Evolutionary conservation across 108 stramenopile species (phyloP), one percentile per base, ranked within the genome.

Genomic region (Discostella stelligeroides): DNA sequence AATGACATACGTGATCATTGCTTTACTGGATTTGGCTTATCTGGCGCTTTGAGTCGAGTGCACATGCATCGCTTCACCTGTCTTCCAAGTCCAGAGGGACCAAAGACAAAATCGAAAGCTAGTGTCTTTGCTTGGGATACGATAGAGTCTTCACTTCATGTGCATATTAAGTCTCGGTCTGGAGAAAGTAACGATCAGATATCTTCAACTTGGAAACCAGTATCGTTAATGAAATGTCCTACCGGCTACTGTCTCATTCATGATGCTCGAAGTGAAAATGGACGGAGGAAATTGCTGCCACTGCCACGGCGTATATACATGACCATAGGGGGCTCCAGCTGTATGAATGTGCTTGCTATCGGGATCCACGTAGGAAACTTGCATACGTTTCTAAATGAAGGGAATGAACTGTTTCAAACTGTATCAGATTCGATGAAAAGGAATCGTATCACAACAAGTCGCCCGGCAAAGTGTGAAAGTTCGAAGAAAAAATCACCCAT

Each of bases 111-210:
- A 8, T 45, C 56, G 45, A 45, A 54, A n/a, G 63, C 27, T 12
- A 64, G 43, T 67, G 63, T 72, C 20, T 0, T 72, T 30, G 55
- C 78, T 2, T 79, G 78, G 78, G 71, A 58, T 47, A 48, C 18
- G 45, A 30, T 72, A 18, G 55, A 72, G 40, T 55, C 60, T 54
- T 60, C 66, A 30, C 47, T 68, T 54, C 49, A 63, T 20, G 21
- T 75, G 34, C 27, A 37, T 8, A 14, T 45, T 49, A 25, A n/a
- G 5, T 29, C 24, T 43, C n/a, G 7, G 18, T 25, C 27, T 37
- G 50, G 54, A 7, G 12, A 50, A 30, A 38, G 53, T 20, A 28
- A 12, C 45, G 37, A 50, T 20, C n/a, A 47, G 13, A 21, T 9
- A 7, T 10, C 18, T 60, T 38, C 30, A 13, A 49, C 14, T 10